Base-by-base conservation (phyloP, 306 rosid species). In the Comarum palustre region DNA sequence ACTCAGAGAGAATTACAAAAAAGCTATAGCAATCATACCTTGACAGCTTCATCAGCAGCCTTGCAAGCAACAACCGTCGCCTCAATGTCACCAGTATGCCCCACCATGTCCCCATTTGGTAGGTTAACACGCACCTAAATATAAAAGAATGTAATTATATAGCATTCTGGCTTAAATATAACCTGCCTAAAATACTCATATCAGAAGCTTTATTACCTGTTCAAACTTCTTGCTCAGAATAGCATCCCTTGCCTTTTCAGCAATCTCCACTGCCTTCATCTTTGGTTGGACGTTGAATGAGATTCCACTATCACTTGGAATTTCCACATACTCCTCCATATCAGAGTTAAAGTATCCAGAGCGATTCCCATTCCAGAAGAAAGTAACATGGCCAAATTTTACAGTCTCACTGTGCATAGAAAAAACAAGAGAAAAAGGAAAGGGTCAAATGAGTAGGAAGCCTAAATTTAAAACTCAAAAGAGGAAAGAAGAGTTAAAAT, bases 331-430 rank as follows among this genome's bases (percentile, higher is more conserved):
- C 43, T 92, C 86, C 76, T 95, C 99, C 92, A 95, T 45, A 38
- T 87, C 73, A 60, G 72, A 2, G 24, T 92, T 85, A 54, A 95
- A 95, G 79, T 69, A 95, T 52, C 99, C 99, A 71, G 99, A 90
- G 22, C 97, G 97, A 75, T 92, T 95, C 60, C 99, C 99, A 38
- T 95, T 95, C 99, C 99, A 95, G 86, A 95, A 92, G 85, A 95
- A 92, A 41, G 99, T 95, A 76, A 95, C 99, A 38, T 95, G 99
- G 54, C 99, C 99, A 74, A 95, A 95, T 59, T 95, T 95, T 47
- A 95, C 99, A 70, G 99, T 95, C 85, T 95, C 99, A 60, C 99
- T 95, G 88, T 78, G 32, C 72, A 36, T 12, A 59, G 4, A 16
- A 8, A 1, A 47, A 71, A 52, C 11, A 47, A 20, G 50, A n/a